phyloP scores from a whole-genome alignment of 495 filamentous ascomycete genomes.

The Cladorrhinum samala region DNA sequence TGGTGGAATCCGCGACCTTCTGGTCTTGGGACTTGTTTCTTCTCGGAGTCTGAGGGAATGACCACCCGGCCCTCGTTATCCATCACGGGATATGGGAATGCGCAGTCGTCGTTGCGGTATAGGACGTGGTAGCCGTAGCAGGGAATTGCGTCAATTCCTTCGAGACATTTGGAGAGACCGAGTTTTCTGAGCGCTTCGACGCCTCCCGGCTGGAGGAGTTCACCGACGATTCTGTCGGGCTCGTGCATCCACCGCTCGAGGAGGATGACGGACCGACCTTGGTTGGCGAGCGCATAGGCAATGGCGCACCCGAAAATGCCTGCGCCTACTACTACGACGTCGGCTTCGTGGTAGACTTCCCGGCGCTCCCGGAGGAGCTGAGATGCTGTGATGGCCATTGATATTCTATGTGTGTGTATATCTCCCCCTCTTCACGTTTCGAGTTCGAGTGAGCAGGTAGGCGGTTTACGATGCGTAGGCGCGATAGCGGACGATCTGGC shows the following conservation, averaged over 20 bases:
- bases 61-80: slow-evolving; percentile 22
- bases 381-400: not conserved
- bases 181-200: slow-evolving; percentile 73
- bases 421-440: not conserved
- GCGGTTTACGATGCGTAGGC: not conserved
- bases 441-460: too few species aligned
- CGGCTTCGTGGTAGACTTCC: slow-evolving; percentile 45
- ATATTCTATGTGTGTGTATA: slow-evolving; percentile 39
- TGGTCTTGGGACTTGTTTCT: slow-evolving; percentile 33
- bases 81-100: slow-evolving; percentile 65
- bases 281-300: slow-evolving; percentile 71
- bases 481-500: not conserved
- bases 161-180: slow-evolving; percentile 74
- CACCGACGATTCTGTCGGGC: slow-evolving; percentile 94
- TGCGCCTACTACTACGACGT: slow-evolving; percentile 85
- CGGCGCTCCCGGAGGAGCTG: slow-evolving; percentile 31
- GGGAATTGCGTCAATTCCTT: slow-evolving; percentile 78
- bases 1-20: slow-evolving; percentile 75
- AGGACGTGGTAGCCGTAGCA: slow-evolving; percentile 83
- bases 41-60: slow-evolving; percentile 1
- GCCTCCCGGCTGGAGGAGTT: slow-evolving; percentile 90
- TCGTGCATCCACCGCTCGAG: slow-evolving; percentile 86
- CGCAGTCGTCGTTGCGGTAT: slow-evolving; percentile 72
- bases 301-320: slow-evolving; percentile 85
- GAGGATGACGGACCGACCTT: slow-evolving; percentile 86